Evolutionary conservation across 768 basidiomycete genomes (phyloP).

Genomic region (Leccinum truebloodii): DNA sequence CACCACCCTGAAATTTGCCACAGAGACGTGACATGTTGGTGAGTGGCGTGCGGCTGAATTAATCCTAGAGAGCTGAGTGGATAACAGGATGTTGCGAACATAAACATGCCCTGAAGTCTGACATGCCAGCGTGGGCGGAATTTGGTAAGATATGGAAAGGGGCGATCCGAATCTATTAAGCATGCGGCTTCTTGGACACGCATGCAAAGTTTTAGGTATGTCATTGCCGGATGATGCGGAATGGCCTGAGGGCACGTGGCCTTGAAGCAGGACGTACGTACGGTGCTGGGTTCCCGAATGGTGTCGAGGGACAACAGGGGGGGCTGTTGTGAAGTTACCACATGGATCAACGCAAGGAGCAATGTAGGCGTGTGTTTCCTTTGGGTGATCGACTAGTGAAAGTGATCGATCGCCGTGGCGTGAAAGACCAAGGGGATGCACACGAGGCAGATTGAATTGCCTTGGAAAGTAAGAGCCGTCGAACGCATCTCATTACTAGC

Average conservation of each 20-base stretch:
- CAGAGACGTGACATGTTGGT: constrained; percentile 14
- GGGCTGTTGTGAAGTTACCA: constrained; percentile 10
- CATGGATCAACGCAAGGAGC: constrained; percentile 25
- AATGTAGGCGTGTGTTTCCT: constrained; percentile 17
- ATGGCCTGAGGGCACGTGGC: constrained; percentile 16
- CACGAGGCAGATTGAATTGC: constrained; percentile 28
- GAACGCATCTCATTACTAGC: not conserved
- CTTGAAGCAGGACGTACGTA: constrained; percentile 2
- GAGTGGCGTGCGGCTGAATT: constrained; percentile 14
- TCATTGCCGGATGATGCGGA: constrained; percentile 3
- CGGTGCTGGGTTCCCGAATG: not conserved
- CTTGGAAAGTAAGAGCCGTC: constrained; percentile 3
- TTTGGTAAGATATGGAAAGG: constrained; percentile 6
- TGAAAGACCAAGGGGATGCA: constrained; percentile 8
- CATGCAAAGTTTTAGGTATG: constrained; percentile 14
- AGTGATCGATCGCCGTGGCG: constrained; percentile 21
- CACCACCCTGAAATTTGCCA: constrained; percentile 36
- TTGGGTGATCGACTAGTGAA: constrained; percentile 17
- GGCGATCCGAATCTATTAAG: constrained; percentile 19
- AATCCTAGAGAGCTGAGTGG: constrained; percentile 12
- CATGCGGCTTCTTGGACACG: constrained; percentile 18
- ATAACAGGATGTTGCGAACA: constrained; percentile 12
- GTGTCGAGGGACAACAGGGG: not conserved
- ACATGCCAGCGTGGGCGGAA: constrained; percentile 6
- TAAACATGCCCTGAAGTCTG: not conserved